Evolutionary conservation across 108 stramenopile species (phyloP).

Genomic region (Hondaea fermentalgiana): DNA sequence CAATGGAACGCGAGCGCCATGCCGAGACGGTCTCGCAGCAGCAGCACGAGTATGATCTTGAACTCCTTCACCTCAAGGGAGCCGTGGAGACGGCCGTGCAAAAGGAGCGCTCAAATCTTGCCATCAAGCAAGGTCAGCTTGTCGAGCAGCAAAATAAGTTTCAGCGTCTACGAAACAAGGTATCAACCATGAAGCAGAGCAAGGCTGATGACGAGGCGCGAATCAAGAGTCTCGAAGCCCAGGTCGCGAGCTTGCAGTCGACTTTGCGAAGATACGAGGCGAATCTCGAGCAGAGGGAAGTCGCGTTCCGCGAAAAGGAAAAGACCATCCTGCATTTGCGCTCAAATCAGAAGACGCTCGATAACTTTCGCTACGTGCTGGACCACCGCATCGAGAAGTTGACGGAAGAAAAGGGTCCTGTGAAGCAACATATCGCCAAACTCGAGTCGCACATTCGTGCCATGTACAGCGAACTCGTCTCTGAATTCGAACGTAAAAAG

Average conservation of each 20-base stretch:
- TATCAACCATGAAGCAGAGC: neutral
- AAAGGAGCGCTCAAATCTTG: conserved; percentile 36
- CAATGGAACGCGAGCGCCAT: conserved; percentile 41
- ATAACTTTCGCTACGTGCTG: conserved; percentile 55
- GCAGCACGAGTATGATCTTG: conserved; percentile 52
- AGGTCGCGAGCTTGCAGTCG: conserved; percentile 36
- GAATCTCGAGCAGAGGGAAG: conserved; percentile 23
- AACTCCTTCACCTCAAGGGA: conserved; percentile 46
- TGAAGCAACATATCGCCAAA: conserved; percentile 44
- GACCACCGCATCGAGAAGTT: conserved; percentile 55
- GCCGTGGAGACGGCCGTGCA: conserved; percentile 42
- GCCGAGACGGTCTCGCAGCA: conserved; percentile 47
- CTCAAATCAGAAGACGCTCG: conserved; percentile 41
- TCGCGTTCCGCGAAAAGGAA: conserved; percentile 30
- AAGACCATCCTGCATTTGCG: conserved; percentile 43
- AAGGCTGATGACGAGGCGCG: conserved; percentile 35
- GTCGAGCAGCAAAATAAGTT: conserved; percentile 46
- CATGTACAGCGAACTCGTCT: conserved; percentile 54
- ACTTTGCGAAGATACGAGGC: conserved; percentile 24
- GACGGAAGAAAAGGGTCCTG: conserved; percentile 46
- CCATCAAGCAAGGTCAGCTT: conserved; percentile 49
- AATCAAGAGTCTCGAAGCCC: conserved; percentile 36
- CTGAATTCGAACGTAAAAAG: conserved; percentile 48
- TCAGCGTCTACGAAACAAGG: neutral
- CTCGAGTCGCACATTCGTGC: conserved; percentile 45